Conservation (phyloP, 208 protist genomes). For the Porcisia deanei region DNA sequence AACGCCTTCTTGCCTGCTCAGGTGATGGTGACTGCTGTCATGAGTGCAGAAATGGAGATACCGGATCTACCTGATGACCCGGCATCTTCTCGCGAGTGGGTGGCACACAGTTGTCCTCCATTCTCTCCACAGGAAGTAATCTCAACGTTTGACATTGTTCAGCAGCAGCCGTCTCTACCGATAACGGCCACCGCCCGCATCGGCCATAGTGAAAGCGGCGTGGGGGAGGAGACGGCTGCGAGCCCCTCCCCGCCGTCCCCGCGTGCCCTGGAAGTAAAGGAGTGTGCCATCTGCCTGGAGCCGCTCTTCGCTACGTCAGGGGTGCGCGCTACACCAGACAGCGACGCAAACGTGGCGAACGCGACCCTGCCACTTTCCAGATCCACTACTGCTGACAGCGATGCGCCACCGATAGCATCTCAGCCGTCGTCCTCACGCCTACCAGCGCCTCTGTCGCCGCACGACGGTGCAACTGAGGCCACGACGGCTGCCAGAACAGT, state of each 20-base stretch:
- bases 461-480: not conserved
- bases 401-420: not conserved
- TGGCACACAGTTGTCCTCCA: conserved; percentile 6
- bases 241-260: not conserved
- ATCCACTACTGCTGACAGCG: not conserved
- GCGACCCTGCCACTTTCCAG: not conserved
- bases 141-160: conserved; percentile 12
- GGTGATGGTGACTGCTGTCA: conserved; percentile 3
- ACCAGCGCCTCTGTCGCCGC: not conserved
- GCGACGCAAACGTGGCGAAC: not conserved
- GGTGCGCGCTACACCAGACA: not conserved
- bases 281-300: conserved; percentile 23
- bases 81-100: conserved; percentile 12
- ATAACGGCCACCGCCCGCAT: not conserved
- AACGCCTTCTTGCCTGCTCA: not conserved
- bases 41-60: not conserved
- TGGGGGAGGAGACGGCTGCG: not conserved
- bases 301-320: conserved; percentile 1
- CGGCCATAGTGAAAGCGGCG: not conserved
- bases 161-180: not conserved
- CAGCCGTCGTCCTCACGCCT: not conserved
- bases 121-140: conserved; percentile 12
- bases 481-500: not conserved
- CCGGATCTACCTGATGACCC: not conserved
- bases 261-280: not conserved